Conservation (phyloP, 805 yeast genomes). For the Metschnikowia drakensbergensis region DNA sequence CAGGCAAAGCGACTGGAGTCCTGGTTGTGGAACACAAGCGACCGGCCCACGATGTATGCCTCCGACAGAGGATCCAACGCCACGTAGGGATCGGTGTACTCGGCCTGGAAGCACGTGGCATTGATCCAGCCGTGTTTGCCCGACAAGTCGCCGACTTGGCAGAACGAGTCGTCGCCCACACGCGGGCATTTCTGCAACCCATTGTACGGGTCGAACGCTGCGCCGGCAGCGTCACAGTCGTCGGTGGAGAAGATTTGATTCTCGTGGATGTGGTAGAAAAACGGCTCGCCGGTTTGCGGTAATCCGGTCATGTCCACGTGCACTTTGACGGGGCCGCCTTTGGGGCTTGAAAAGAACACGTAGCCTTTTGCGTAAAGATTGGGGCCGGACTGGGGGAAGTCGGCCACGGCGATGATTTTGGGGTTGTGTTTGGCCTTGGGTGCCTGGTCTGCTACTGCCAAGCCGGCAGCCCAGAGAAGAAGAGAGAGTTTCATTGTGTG, state of each 20-base stretch:
- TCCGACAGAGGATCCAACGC: constrained; percentile 55
- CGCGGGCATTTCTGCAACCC: constrained; percentile 53
- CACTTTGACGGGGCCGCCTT: constrained; percentile 59
- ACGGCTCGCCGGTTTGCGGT: constrained; percentile 65
- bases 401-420: constrained; percentile 53
- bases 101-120: constrained; percentile 63
- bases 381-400: constrained; percentile 36
- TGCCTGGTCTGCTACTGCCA: constrained; percentile 39
- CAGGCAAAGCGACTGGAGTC: constrained; percentile 15
- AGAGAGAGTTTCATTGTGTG: background rate
- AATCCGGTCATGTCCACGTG: constrained; percentile 68
- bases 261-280: constrained; percentile 66
- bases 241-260: constrained; percentile 46
- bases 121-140: constrained; percentile 76
- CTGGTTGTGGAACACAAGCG: constrained; percentile 27
- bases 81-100: constrained; percentile 61
- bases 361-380: constrained; percentile 28
- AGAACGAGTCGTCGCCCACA: constrained; percentile 48
- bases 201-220: constrained; percentile 59
- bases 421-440: constrained; percentile 51
- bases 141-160: constrained; percentile 72
- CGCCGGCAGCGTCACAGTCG: constrained; percentile 51
- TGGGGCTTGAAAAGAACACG: constrained; percentile 54
- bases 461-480: constrained; percentile 3
- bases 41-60: constrained; percentile 56